These are phyloP conservation scores for Neurospora pannonica DNA, from an alignment of 495 filamentous ascomycete genomes.

Conservation along the genomic window DNA sequence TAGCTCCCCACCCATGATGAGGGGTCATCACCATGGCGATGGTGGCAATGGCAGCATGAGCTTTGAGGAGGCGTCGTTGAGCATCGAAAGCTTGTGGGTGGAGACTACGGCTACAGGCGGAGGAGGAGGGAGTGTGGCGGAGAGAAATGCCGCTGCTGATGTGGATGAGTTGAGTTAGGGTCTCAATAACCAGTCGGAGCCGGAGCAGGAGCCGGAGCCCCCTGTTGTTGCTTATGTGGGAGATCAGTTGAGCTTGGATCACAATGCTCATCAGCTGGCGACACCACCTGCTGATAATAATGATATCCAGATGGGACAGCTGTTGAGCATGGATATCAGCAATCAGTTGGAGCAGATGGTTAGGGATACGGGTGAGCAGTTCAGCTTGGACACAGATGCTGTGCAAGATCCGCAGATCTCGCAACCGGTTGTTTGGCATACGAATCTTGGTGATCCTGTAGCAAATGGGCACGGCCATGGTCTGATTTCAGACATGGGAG, in stretches of 20 bases:
- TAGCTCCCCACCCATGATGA: slow-evolving; percentile 41
- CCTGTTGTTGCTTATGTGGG: not conserved
- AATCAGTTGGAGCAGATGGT: not conserved
- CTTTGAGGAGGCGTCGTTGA: slow-evolving; percentile 18
- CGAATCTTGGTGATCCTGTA: not conserved
- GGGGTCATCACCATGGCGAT: slow-evolving; percentile 4
- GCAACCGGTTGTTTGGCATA: not conserved
- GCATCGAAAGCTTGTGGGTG: slow-evolving; percentile 8
- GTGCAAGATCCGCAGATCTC: not conserved
- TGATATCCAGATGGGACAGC: not conserved
- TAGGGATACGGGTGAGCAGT: not conserved
- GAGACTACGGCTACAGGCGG: not conserved
- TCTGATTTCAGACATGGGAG: not conserved
- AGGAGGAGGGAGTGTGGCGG: not conserved
- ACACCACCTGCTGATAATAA: not conserved
- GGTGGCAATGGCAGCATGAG: slow-evolving; percentile 1
- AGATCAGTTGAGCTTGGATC: not conserved
- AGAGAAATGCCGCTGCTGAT: not conserved
- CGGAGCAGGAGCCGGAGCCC: not conserved
- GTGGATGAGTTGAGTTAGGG: not conserved
- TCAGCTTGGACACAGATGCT: not conserved
- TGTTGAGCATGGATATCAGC: not conserved
- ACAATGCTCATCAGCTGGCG: not conserved
- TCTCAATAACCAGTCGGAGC: not conserved
- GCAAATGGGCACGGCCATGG: not conserved